phyloP scores from a whole-genome alignment of 768 basidiomycete species.

The Boletus reticulatus region DNA sequence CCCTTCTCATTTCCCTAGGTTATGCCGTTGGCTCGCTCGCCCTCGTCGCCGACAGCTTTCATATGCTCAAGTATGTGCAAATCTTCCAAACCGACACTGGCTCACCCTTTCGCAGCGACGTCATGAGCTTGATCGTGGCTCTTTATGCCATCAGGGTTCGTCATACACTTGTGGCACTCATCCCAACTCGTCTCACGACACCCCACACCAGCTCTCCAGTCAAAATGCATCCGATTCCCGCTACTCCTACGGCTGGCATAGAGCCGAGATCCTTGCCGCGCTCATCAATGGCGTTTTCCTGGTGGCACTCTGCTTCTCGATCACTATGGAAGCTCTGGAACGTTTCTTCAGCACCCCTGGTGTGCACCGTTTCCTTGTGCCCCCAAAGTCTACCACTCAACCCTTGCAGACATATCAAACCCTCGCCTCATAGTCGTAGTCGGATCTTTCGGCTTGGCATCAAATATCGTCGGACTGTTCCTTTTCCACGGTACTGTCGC shows the following conservation, averaged over 20 bases:
- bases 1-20: slow-evolving; percentile 43
- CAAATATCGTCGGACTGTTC: slow-evolving; percentile 91
- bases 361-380: slow-evolving; percentile 26
- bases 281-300: slow-evolving; percentile 97
- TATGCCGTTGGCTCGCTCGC: slow-evolving; percentile 97
- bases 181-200: slow-evolving; percentile 2
- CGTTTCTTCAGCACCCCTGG: slow-evolving; percentile 87
- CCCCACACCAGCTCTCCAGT: slow-evolving; percentile 55
- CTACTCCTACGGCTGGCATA: slow-evolving; percentile 99
- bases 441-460: slow-evolving; percentile 83
- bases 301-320: slow-evolving; percentile 94
- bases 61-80: slow-evolving; percentile 90
- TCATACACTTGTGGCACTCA: neutral
- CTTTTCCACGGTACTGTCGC: slow-evolving; percentile 81
- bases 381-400: slow-evolving; percentile 2
- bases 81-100: neutral
- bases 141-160: slow-evolving; percentile 87
- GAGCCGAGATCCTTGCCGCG: slow-evolving; percentile 94
- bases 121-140: slow-evolving; percentile 92
- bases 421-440: slow-evolving; percentile 88
- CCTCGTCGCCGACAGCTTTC: slow-evolving; percentile 94
- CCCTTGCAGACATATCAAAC: slow-evolving; percentile 73
- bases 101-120: slow-evolving; percentile 63
- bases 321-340: slow-evolving; percentile 87
- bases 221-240: slow-evolving; percentile 59